A percentile compares a stretch with the other conserved stretches of the same genome.
These are phyloP conservation scores for Acanthamoeba lenticulata DNA, from an alignment of 208 protist genomes.

Conservation along the genomic window DNA sequence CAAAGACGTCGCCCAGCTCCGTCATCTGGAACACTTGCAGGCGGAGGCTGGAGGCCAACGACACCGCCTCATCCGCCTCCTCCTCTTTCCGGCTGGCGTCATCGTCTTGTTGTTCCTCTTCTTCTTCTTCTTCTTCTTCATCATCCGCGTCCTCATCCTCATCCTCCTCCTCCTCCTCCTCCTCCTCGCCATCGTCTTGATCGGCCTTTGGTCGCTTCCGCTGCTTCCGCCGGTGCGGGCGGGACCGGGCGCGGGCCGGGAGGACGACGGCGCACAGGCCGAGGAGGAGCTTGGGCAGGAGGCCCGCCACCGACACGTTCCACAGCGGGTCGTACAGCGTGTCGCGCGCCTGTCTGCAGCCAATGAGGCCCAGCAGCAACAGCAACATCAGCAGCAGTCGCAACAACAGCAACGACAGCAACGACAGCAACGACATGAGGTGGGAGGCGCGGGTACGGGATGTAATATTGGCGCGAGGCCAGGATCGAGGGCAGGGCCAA, in stretches of 20 bases:
- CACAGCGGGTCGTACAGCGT: background rate
- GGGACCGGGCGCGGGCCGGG: background rate
- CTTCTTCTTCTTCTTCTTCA: too few relatives aligned
- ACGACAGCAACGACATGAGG: too few relatives aligned
- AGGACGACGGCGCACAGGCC: background rate
- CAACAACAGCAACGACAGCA: too few relatives aligned
- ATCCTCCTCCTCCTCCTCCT: too few relatives aligned
- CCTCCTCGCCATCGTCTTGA: too few relatives aligned
- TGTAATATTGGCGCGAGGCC: background rate
- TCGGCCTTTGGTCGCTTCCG: too few relatives aligned
- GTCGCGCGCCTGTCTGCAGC: background rate
- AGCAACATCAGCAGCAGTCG: background rate
- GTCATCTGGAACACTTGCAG: slow-evolving; percentile 11
- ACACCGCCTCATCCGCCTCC: background rate
- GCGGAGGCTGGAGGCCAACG: background rate
- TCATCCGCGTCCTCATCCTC: too few relatives aligned
- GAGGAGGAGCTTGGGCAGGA: background rate
- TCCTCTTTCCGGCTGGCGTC: background rate
- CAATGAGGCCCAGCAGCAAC: background rate
- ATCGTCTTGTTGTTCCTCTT: too few relatives aligned
- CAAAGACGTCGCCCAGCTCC: background rate
- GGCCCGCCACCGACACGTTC: background rate
- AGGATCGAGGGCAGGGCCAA: background rate
- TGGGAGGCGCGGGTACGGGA: background rate
- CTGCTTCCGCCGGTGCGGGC: too few relatives aligned